Evolutionary conservation across 148 eudicot species (phyloP).

Genomic region (Silene uniflora): DNA sequence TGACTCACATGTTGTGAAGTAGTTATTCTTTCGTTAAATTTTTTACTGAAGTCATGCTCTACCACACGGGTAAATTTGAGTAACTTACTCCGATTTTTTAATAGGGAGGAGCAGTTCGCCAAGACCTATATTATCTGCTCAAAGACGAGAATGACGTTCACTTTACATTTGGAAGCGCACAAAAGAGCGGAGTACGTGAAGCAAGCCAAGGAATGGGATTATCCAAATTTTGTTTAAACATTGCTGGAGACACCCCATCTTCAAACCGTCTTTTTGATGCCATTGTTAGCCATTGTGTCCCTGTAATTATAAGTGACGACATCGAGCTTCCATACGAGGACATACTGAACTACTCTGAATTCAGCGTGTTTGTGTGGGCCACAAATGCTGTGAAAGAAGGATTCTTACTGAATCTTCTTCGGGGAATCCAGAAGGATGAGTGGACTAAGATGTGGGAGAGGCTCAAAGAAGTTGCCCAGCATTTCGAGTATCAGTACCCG

Average conservation of each 20-base stretch:
- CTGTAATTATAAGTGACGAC: conserved; percentile 83
- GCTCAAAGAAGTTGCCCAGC: conserved; percentile 54
- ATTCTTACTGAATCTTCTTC: conserved; percentile 58
- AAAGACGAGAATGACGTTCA: conserved; percentile 84
- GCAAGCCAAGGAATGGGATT: conserved; percentile 80
- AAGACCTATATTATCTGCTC: conserved; percentile 79
- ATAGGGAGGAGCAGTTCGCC: conserved; percentile 86
- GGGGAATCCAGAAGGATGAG: conserved; percentile 50
- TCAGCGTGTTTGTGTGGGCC: conserved; percentile 59
- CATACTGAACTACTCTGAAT: conserved; percentile 66
- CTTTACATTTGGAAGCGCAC: conserved; percentile 76
- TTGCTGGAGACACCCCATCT: conserved; percentile 96
- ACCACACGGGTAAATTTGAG: not conserved
- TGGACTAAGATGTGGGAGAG: conserved; percentile 93
- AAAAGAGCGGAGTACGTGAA: conserved; percentile 46
- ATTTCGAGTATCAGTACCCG: conserved; percentile 81
- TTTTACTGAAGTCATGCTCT: too few relatives aligned
- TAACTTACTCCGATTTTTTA: conserved; percentile 4
- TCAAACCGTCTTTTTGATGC: conserved; percentile 92
- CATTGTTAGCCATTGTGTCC: conserved; percentile 92
- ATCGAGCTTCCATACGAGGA: conserved; percentile 93
- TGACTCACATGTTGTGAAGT: too few relatives aligned
- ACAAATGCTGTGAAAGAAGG: conserved; percentile 68
- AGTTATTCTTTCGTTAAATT: too few relatives aligned
- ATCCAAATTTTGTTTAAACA: conserved; percentile 84